Conservation (phyloP, 2,329 filamentous ascomycete genomes). For the Hymenoscyphus albidus region DNA sequence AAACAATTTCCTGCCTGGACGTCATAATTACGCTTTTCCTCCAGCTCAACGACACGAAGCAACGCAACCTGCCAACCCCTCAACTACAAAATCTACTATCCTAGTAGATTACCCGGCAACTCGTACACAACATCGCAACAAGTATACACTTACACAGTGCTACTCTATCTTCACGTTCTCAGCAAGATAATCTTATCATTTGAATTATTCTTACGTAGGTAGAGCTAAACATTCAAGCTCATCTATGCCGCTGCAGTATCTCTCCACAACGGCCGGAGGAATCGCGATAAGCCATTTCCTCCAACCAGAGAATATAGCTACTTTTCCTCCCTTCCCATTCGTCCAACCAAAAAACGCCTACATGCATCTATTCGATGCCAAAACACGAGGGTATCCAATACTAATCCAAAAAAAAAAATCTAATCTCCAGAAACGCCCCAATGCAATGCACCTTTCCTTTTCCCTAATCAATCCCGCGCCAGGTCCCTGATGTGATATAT, state of each 20-base stretch:
- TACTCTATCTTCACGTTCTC: neutral
- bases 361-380: conserved; percentile 13
- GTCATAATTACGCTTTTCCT: too few relatives aligned
- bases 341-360: conserved; percentile 18
- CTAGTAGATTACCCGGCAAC: too few relatives aligned
- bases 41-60: too few relatives aligned
- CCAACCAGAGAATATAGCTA: conserved; percentile 5
- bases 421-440: conserved; percentile 16
- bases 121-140: neutral
- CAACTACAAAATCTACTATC: too few relatives aligned
- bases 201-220: conserved; percentile 12
- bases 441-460: neutral
- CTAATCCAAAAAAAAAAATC: conserved; percentile 5
- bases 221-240: conserved; percentile 2
- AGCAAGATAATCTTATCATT: conserved; percentile 8
- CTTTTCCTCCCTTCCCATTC: conserved; percentile 18
- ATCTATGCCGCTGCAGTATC: neutral
- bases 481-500: neutral
- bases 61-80: too few relatives aligned
- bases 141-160: neutral
- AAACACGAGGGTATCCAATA: conserved; percentile 23
- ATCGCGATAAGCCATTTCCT: conserved; percentile 9
- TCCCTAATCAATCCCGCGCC: neutral
- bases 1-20: too few relatives aligned
- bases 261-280: neutral